These are phyloP conservation scores for Rhodotorula sp. DNA, from an alignment of 1,284 basidiomycete genomes.

Conservation along the genomic window DNA sequence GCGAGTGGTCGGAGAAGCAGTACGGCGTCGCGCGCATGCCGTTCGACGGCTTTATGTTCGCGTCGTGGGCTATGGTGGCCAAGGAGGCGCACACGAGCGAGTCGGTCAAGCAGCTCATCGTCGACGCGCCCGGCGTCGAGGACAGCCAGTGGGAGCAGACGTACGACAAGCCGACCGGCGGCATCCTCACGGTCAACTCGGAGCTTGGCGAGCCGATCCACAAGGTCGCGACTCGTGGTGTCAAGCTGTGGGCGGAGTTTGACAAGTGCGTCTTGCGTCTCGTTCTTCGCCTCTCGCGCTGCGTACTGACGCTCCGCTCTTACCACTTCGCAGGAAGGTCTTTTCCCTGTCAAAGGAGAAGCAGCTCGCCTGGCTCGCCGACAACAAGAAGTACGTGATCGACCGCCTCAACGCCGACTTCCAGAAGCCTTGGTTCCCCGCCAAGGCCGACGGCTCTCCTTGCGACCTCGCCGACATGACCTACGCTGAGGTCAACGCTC, in stretches of 20 bases:
- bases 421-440: slow-evolving; percentile 77
- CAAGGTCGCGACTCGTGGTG: slow-evolving; percentile 94
- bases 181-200: slow-evolving; percentile 92
- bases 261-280: slow-evolving; percentile 59
- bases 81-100: slow-evolving; percentile 95
- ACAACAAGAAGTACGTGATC: slow-evolving; percentile 86
- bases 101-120: slow-evolving; percentile 93
- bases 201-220: slow-evolving; percentile 99
- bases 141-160: slow-evolving; percentile 93
- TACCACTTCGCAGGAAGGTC: slow-evolving; percentile 57
- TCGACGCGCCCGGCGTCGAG: slow-evolving; percentile 87
- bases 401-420: slow-evolving; percentile 91
- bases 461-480: slow-evolving; percentile 94
- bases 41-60: slow-evolving; percentile 95
- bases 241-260: slow-evolving; percentile 98
- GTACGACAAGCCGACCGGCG: slow-evolving; percentile 90
- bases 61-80: slow-evolving; percentile 94
- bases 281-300: neutral
- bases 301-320: neutral
- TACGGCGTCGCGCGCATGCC: slow-evolving; percentile 96
- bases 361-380: slow-evolving; percentile 78
- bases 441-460: slow-evolving; percentile 84
- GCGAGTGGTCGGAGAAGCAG: slow-evolving; percentile 83
- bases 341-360: slow-evolving; percentile 96
- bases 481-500: slow-evolving; percentile 89